A percentile compares a stretch with the other conserved stretches of the same genome.
Conservation (phyloP, 306 rosid species). For the Pterocarpus santalinus region DNA sequence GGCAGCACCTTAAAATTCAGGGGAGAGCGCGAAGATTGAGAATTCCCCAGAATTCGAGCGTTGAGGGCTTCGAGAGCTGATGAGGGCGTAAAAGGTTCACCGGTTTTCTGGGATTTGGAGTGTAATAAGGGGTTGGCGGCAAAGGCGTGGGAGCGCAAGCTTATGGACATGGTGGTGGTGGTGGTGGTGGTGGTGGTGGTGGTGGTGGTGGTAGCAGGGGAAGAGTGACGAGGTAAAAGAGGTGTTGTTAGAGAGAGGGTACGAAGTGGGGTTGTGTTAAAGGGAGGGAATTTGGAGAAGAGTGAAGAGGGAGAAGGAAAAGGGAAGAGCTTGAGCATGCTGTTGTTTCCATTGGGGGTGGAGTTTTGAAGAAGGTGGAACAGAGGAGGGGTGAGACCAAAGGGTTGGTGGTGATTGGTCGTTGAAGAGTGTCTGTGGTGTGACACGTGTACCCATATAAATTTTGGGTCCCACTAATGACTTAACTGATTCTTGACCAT, state of each 20-base stretch:
- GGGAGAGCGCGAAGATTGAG: constrained; percentile 50
- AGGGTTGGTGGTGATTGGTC: constrained; percentile 28
- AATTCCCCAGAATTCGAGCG: constrained; percentile 51
- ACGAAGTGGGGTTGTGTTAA: constrained; percentile 30
- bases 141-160: constrained; percentile 65
- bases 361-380: not conserved
- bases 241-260: constrained; percentile 12
- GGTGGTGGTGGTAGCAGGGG: not conserved
- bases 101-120: constrained; percentile 61
- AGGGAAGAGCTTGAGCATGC: constrained; percentile 40
- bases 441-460: constrained; percentile 46
- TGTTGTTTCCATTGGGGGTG: constrained; percentile 33
- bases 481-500: not conserved
- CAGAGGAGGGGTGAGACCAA: not conserved
- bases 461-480: constrained; percentile 5
- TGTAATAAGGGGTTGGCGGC: constrained; percentile 65
- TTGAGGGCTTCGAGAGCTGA: constrained; percentile 73
- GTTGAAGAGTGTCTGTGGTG: not conserved
- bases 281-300: constrained; percentile 35
- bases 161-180: constrained; percentile 63
- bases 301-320: constrained; percentile 43
- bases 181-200: not conserved
- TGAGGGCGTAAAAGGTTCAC: constrained; percentile 64
- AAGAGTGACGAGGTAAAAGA: constrained; percentile 25
- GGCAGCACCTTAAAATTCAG: constrained; percentile 78